Evolutionary conservation across 2,329 filamentous ascomycete genomes (phyloP).

Genomic region (Remersonia thermophila): DNA sequence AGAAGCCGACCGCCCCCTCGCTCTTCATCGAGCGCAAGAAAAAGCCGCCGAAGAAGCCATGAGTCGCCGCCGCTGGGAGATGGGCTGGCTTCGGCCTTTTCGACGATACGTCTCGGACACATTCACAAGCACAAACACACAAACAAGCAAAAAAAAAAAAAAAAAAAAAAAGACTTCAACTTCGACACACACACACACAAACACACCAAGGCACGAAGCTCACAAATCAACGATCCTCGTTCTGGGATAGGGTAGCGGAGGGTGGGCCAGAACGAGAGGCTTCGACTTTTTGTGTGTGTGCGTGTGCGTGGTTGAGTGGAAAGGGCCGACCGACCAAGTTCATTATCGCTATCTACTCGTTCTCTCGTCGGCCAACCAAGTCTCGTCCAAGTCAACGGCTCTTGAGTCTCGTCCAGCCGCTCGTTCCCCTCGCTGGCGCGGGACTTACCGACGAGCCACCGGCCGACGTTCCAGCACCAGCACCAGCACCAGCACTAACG

Average conservation of each 20-base stretch:
- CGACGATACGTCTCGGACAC: too few relatives aligned
- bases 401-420: conserved; percentile 16
- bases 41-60: too few relatives aligned
- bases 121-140: too few relatives aligned
- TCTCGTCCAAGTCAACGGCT: conserved; percentile 7
- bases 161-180: too few relatives aligned
- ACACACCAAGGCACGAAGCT: too few relatives aligned
- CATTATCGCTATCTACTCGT: neutral
- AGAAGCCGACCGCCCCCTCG: too few relatives aligned
- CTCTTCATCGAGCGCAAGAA: too few relatives aligned
- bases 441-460: conserved; percentile 2
- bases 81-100: too few relatives aligned
- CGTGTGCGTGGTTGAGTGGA: neutral
- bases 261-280: conserved; percentile 9
- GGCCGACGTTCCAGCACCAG: conserved; percentile 6
- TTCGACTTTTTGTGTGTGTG: conserved; percentile 3
- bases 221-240: conserved; percentile 1
- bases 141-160: too few relatives aligned
- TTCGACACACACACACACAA: too few relatives aligned
- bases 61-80: too few relatives aligned
- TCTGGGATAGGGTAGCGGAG: conserved; percentile 9
- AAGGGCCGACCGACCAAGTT: neutral
- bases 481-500: conserved; percentile 7
- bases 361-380: neutral
- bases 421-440: conserved; percentile 8